Evolutionary conservation across 2,329 filamentous ascomycete species (phyloP), one percentile per base, ranked within the genome.

Genomic region (Keithomyces neogunnii): DNA sequence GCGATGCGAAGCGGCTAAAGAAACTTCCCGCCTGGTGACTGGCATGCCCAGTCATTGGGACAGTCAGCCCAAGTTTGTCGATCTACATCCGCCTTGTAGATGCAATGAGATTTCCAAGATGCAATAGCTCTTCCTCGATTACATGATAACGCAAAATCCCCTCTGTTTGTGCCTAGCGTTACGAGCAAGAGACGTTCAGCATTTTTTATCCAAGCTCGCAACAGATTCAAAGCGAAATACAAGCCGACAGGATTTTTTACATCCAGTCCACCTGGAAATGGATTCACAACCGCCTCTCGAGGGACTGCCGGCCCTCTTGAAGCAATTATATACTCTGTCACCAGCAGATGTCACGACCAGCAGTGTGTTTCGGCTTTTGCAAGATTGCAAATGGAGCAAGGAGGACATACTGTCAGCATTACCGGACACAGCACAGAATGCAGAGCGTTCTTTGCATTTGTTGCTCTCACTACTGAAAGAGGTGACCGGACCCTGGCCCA

Each of bases 401-500:
- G 36, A 44, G 28, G 43, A 49, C 19, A 47, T 65, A 13, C 51
- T 65, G 8, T 50, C 53, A 10, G 59, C 57, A 2, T 60, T 65
- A 31, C 56, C 60, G 5, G 26, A 46, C 28, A 57, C 59, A 4
- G 19, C 46, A 2, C 33, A 50, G 33, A 54, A 57, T 2, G 63
- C 60, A 2, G 47, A 56, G 26, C 57, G 59, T 10, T 60, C 64
- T 2, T 56, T 67, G 1, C 56, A 61, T 30, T 51, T 66, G 2
- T 46, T 66, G 3, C 51, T 61, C 44, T 47, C 56, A 3, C 8
- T 63, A 9, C 49, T 67, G 40, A 54, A 53, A 1, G 56, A 65
- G 47, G 38, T 60, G 35, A 54, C 59, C 3, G 62, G 61, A 26
- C 55, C 55, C 19, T 68, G 62, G 64, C 63, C 60, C 3, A 56